phyloP scores from a whole-genome alignment of 2,329 filamentous ascomycete species.

The Colletotrichum sp. region DNA sequence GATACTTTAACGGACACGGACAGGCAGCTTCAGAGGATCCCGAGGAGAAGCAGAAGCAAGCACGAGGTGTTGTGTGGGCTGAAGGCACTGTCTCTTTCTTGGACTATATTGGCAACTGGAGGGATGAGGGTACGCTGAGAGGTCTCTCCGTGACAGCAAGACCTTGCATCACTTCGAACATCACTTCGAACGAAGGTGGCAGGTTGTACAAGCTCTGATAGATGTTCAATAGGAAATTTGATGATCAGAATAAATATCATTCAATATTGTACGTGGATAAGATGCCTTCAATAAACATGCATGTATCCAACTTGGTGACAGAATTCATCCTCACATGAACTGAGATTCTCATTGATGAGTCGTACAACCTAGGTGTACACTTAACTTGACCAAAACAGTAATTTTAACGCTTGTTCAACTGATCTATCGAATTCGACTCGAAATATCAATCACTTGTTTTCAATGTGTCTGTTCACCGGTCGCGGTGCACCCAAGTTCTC shows the following conservation, averaged over 20 bases:
- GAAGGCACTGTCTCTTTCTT: background rate
- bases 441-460: background rate
- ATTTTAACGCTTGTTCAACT: background rate
- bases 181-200: background rate
- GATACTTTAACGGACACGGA: background rate
- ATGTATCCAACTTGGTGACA: background rate
- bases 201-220: background rate
- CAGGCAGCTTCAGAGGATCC: background rate
- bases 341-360: background rate
- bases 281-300: background rate
- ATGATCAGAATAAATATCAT: background rate
- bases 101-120: background rate
- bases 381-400: too few species aligned
- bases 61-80: background rate
- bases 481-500: background rate
- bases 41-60: background rate
- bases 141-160: background rate
- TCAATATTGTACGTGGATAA: rapidly evolving
- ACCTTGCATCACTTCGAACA: background rate
- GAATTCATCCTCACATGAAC: background rate
- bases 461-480: background rate
- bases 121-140: background rate
- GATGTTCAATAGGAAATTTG: background rate
- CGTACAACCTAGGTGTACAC: too few species aligned
- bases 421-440: background rate